A percentile compares a stretch with the other conserved stretches of the same genome.
These are phyloP conservation scores for Wickerhamiella parazyma DNA, from an alignment of 805 yeast genomes.

Conservation along the genomic window DNA sequence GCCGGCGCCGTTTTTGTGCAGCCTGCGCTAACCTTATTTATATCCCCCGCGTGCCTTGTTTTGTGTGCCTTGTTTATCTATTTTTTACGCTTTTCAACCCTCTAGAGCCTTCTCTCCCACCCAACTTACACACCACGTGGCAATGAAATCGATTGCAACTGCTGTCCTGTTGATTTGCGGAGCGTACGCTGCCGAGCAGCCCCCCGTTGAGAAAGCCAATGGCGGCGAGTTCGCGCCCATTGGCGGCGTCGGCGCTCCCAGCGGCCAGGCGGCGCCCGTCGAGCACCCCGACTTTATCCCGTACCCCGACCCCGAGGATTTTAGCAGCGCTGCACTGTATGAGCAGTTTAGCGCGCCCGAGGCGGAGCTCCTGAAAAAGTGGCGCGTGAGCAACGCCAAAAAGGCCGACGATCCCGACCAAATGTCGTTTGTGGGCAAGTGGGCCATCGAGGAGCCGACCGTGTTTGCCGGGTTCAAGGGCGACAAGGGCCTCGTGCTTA, in stretches of 20 bases:
- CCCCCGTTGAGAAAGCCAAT: constrained; percentile 8
- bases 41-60: no score
- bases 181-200: constrained; percentile 6
- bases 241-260: background rate
- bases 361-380: constrained; percentile 24
- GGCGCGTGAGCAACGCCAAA: constrained; percentile 46
- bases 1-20: background rate
- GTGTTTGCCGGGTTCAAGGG: constrained; percentile 44
- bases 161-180: constrained; percentile 10
- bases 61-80: no score
- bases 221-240: constrained; percentile 5
- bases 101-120: no score
- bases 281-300: constrained; percentile 21
- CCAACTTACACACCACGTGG: background rate
- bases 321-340: constrained; percentile 14
- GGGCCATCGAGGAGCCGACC: constrained; percentile 56
- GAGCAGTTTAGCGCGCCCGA: constrained; percentile 30
- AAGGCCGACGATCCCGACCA: constrained; percentile 34
- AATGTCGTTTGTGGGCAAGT: constrained; percentile 53
- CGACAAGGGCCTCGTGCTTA: constrained; percentile 68
- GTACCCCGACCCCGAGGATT: constrained; percentile 17
- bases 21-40: background rate
- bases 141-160: constrained; percentile 7
- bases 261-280: constrained; percentile 7
- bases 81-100: background rate